Evolutionary conservation across 2,329 filamentous ascomycete species (phyloP).

Genomic region (Cladorrhinum sp.): DNA sequence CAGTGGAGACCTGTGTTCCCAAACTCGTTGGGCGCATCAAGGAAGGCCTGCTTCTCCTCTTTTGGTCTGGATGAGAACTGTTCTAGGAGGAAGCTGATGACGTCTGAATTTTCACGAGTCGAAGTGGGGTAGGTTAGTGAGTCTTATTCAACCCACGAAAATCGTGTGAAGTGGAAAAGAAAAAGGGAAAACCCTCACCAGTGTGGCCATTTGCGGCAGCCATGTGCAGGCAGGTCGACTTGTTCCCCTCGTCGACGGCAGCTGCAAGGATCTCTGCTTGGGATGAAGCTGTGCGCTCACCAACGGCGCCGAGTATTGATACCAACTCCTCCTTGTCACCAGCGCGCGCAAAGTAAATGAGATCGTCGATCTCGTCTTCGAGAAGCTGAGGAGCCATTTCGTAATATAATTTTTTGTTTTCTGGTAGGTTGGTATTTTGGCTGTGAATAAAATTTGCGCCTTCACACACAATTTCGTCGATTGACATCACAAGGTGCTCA

Average conservation of each 20-base stretch:
- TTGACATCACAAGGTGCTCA: constrained; percentile 15
- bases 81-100: constrained; percentile 43
- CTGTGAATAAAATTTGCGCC: not conserved
- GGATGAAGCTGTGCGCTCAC: constrained; percentile 47
- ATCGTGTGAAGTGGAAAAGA: not conserved
- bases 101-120: constrained; percentile 35
- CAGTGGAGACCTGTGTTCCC: constrained; percentile 93
- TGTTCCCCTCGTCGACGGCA: constrained; percentile 66
- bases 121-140: not conserved
- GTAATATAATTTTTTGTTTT: not conserved
- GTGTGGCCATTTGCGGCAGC: constrained; percentile 85
- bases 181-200: constrained; percentile 49
- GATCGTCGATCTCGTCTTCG: constrained; percentile 83
- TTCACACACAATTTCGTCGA: not conserved
- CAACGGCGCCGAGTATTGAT: constrained; percentile 55
- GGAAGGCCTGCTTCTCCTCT: constrained; percentile 48
- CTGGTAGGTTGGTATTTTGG: not conserved
- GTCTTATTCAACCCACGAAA: constrained; percentile 12
- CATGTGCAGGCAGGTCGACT: constrained; percentile 85
- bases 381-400: constrained; percentile 50
- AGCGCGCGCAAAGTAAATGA: constrained; percentile 80
- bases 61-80: constrained; percentile 40
- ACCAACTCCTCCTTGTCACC: constrained; percentile 72
- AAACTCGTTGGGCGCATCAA: constrained; percentile 71
- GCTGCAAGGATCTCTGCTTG: constrained; percentile 64